Conservation (phyloP, 805 yeast genomes). For the Candida easanensis region DNA sequence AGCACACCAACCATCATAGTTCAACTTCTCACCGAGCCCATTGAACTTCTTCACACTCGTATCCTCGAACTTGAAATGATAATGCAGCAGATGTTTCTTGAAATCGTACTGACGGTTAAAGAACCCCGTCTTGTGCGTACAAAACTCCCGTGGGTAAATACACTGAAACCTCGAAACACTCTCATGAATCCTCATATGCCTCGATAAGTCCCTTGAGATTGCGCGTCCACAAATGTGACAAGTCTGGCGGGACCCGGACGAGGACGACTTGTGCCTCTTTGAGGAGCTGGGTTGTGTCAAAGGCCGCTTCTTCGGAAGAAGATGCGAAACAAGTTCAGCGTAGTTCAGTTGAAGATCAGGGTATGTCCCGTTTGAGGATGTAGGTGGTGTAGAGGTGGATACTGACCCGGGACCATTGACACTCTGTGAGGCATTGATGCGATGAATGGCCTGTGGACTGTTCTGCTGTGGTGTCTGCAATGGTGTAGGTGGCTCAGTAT, state of each 20-base stretch:
- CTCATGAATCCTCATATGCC: constrained; percentile 64
- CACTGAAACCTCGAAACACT: constrained; percentile 54
- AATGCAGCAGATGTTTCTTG: constrained; percentile 61
- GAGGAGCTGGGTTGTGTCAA: not conserved
- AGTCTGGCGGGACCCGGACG: constrained; percentile 19
- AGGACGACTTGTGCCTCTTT: not conserved
- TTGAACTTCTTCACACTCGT: constrained; percentile 33
- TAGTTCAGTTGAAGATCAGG: no score
- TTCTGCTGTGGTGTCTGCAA: no score
- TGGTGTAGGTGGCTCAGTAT: no score
- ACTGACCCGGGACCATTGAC: no score
- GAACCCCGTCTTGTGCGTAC: constrained; percentile 57
- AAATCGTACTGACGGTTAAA: constrained; percentile 68
- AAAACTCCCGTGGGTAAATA: constrained; percentile 50
- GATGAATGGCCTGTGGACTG: no score
- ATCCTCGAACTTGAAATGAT: constrained; percentile 56
- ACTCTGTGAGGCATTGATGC: no score
- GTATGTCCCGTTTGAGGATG: not conserved
- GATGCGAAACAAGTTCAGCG: not conserved
- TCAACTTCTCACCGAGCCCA: constrained; percentile 51
- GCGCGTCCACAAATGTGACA: constrained; percentile 53
- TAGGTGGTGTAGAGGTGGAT: no score
- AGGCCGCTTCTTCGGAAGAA: not conserved
- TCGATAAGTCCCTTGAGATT: constrained; percentile 57
- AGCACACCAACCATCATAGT: constrained; percentile 48